Percentiles rank a stretch among this genome's conserved stretches.
Evolutionary conservation across 345 rosid genomes (phyloP).

Genomic region (Eucalyptus curtisii): DNA sequence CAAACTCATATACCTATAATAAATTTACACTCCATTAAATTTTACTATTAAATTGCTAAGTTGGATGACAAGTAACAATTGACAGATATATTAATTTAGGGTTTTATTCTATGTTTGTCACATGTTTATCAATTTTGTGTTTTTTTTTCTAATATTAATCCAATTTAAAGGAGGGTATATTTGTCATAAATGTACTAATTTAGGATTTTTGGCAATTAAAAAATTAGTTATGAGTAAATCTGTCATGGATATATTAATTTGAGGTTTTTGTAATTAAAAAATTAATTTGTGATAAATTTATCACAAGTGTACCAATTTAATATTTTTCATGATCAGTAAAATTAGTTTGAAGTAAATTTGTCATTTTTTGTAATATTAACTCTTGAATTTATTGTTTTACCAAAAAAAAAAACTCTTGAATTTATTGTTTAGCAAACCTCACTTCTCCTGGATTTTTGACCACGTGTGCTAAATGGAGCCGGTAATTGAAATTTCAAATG

Average conservation of each 20-base stretch:
- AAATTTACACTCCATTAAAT: no score
- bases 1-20: fast-evolving
- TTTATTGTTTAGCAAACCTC: background rate
- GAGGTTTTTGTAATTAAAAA: no score
- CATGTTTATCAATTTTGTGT: fast-evolving
- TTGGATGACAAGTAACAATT: fast-evolving
- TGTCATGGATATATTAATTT: no score
- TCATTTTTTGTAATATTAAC: no score
- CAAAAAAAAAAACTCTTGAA: no score
- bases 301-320: fast-evolving
- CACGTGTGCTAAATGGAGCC: background rate
- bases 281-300: fast-evolving
- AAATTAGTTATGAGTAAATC: no score
- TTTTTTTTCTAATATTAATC: fast-evolving
- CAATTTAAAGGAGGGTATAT: fast-evolving
- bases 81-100: fast-evolving
- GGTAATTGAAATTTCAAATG: background rate
- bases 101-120: fast-evolving
- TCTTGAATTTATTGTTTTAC: background rate
- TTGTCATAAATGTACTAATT: no score
- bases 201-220: fast-evolving
- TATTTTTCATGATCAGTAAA: fast-evolving
- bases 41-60: no score
- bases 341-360: fast-evolving
- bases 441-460: background rate